Base-by-base conservation (phyloP, 2,329 filamentous ascomycete genomes). In the Ceratocystis albifundus region DNA sequence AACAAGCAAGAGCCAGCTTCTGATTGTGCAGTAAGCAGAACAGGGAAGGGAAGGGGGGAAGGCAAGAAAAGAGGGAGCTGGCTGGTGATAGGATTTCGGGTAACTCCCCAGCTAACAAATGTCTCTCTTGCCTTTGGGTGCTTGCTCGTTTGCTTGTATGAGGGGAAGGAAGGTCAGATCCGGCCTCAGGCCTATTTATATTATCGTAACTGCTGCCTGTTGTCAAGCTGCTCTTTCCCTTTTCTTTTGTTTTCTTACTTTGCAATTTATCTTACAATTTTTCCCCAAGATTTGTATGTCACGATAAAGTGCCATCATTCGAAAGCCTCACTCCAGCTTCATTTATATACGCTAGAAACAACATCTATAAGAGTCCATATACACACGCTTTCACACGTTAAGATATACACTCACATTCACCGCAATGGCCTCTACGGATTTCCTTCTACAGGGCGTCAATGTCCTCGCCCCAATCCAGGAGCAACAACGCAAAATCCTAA, bases 401-500 rank as follows among this genome's bases (percentile, higher is more conserved):
- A 80, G 69, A 71, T 45, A 45, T 5, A 59, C 32, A n/a, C 17
- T 12, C 20, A 20, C n/a, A 12, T n/a, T 22, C 22, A 67, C 25
- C 30, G 46, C 57, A 5, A 91, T 90, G 88, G 81, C 85, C 70
- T 80, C 82, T 70, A 84, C 84, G 74, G 88, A 96, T 67, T 78
- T 82, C 70, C 88, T 96, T 74, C 87, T 96, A 71, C 86, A 91
- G 76, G 91, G 91, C 77, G 92, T 96, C 74, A 85, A 86, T 77
- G 84, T 97, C 81, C 86, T 90, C 73, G 93, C 90, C 73, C 77
- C 83, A 69, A 79, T 97, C 74, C 86, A 85, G 73, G 85, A 93
- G 68, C 80, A 87, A 71, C 88, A 92, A 76, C 86, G 85, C 79
- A 93, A 96, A 82, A 95, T 99, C 75, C 84, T 97, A 70, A 96